Percentiles rank a stretch among this genome's conserved stretches.
Evolutionary conservation across 306 rosid species (phyloP).

Genomic region (Fragaria iinumae): DNA sequence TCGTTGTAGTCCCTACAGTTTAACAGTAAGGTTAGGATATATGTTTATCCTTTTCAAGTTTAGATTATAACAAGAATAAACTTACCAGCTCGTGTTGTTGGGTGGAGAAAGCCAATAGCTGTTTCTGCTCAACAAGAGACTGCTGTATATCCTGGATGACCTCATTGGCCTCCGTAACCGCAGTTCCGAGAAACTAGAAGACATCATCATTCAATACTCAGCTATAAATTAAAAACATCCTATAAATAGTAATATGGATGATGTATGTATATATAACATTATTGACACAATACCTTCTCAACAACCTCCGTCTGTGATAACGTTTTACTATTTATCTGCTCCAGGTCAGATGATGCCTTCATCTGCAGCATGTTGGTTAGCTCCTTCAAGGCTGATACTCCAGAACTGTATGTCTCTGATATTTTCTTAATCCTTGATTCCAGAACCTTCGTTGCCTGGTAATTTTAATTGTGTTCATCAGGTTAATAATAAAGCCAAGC

Average conservation of each 20-base stretch:
- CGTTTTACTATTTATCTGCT: constrained; percentile 52
- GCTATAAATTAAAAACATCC: background rate
- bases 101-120: constrained; percentile 52
- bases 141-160: constrained; percentile 56
- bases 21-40: constrained; percentile 17
- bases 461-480: constrained; percentile 18
- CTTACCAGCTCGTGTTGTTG: constrained; percentile 71
- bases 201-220: constrained; percentile 20
- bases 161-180: constrained; percentile 62
- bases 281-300: constrained; percentile 48
- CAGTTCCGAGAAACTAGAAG: constrained; percentile 65
- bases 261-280: background rate
- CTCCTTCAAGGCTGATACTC: constrained; percentile 58
- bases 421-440: constrained; percentile 71
- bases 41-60: constrained; percentile 13
- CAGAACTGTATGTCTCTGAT: constrained; percentile 61
- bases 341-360: constrained; percentile 70
- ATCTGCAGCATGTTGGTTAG: constrained; percentile 53
- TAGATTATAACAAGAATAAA: constrained; percentile 1
- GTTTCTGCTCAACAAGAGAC: constrained; percentile 74
- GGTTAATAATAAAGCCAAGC: constrained; percentile 15
- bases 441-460: constrained; percentile 66
- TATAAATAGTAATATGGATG: background rate
- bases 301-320: constrained; percentile 55
- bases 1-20: constrained; percentile 61